Evolutionary conservation across 352 stramenopile genomes (phyloP), one percentile per base, ranked within the genome.

Genomic region (Phytophthora pinifolia): DNA sequence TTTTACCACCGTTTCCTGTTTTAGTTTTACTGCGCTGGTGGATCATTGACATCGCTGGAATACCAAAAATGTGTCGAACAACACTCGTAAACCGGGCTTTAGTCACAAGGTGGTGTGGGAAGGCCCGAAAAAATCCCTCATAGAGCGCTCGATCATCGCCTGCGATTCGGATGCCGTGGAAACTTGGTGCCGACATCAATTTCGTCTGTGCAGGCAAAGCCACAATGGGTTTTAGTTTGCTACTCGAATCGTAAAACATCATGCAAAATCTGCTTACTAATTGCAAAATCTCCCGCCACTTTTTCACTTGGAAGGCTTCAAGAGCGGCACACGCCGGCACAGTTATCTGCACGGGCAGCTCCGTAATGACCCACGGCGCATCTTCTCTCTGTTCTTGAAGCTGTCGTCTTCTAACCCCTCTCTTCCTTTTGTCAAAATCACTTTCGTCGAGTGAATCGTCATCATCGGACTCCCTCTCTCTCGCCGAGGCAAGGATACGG

Each of bases 41-140:
- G 72, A 17, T 51, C 18, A 47, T 27, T 5, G 46, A 41, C 44
- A 59, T 39, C 18, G 48, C 48, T 49, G 54, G 48, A 14, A 88
- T 74, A 20, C 70, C 74, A 37, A 76, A 76, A 20, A 88, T 67
- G 38, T 59, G 61, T n/a, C 79, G 74, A 13, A 84, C 43, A n/a
- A 92, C 78, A 46, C 79, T 83, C 17, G 62, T 59, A 46, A 92
- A 86, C 6, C 82, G 75, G 15, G 79, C 65, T 54, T 90, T 89
- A 3, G 82, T 74, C 15, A 88, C 79, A 44, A 83, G 60, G 7
- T 85, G 65, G 25, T 87, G 77, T 2, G 79, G 79, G 42, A 90
- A 90, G 13, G 82, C 76, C 25, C 79, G 77, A 45, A 80, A 79
- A 31, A 88, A 89, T 47, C 57, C 65, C 59, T 92, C 79, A 45